Evolutionary conservation across 495 filamentous ascomycete genomes (phyloP).

Genomic region (Xylaria telfairii): DNA sequence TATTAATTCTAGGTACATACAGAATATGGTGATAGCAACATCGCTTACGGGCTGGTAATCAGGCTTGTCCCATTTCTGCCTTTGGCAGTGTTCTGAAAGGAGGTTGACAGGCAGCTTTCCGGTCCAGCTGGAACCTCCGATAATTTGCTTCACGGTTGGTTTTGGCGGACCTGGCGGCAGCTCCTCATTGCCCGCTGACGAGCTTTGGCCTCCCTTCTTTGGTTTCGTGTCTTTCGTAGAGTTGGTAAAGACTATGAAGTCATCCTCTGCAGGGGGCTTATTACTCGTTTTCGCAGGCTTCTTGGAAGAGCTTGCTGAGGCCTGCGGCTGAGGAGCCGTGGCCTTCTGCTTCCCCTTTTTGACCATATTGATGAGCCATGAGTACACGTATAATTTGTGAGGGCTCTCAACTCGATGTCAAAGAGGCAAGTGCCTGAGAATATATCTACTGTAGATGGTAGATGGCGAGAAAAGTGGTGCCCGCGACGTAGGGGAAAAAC

Average conservation of each 20-base stretch:
- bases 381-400: slow-evolving; percentile 22
- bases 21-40: slow-evolving; percentile 21
- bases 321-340: slow-evolving; percentile 36
- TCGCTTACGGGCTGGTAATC: slow-evolving; percentile 71
- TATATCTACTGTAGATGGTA: not conserved
- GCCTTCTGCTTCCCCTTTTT: slow-evolving; percentile 59
- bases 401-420: not conserved
- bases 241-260: slow-evolving; percentile 73
- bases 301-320: slow-evolving; percentile 41
- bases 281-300: slow-evolving; percentile 37
- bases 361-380: slow-evolving; percentile 45
- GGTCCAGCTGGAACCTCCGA: slow-evolving; percentile 96
- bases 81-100: slow-evolving; percentile 92
- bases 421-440: not conserved
- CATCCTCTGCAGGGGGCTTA: slow-evolving; percentile 54
- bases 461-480: slow-evolving; percentile 8
- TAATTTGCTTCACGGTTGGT: slow-evolving; percentile 82
- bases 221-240: slow-evolving; percentile 61
- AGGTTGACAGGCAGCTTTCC: slow-evolving; percentile 94
- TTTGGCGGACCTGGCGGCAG: slow-evolving; percentile 63
- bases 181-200: slow-evolving; percentile 44
- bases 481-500: slow-evolving; percentile 1
- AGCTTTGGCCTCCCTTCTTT: slow-evolving; percentile 45
- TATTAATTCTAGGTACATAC: slow-evolving; percentile 34
- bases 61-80: slow-evolving; percentile 92